Base-by-base conservation (phyloP, 2,329 filamentous ascomycete genomes). In the Aspergillus thermomutatus region DNA sequence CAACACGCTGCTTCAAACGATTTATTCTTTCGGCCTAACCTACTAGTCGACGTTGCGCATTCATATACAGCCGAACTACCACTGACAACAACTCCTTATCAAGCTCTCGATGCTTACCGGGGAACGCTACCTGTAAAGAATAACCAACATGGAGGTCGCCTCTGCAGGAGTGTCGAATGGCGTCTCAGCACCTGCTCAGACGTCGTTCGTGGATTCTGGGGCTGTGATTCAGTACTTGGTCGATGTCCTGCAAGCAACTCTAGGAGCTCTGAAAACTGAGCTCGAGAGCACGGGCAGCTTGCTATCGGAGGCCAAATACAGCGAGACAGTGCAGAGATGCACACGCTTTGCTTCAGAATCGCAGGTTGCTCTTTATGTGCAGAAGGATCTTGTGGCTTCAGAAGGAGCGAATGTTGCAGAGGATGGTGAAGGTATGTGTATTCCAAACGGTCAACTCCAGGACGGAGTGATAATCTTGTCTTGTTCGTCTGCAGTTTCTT, bases 301-400 rank as follows among this genome's bases (percentile, higher is more conserved):
- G 75, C 82, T 99, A 60, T 91, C 92, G 57, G 82, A 87, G 68
- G 76, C 81, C 56, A 85, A 83, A 64, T 84, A 91, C 64, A 78
- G 82, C 53, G 93, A 97, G 67, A 97, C 94, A 6, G 78, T 96
- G 55, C 87, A 92, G 71, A 85, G 91, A 78, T 97, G 93, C 75
- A 86, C 87, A 64, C 88, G 92, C 67, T 97, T 97, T 76, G 92
- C 92, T 57, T 86, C 87, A 60, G 95, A 99, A 76, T 83, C 89
- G 57, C 91, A 96, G 77, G 87, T 88, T 60, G 91, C 89, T 54
- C 80, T 99, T 61, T 97, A 97, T 76, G 88, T 97, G 61, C 89
- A 94, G 72, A 96, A 97, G 77, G 91, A 77, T 59, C 65, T 87
- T 62, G 77, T 83, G 53, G 79, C 82, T 61, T 80, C 80, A 11